Percentiles rank a stretch among this genome's conserved stretches.
Conservation (phyloP, 129 eudicot species). For the Tagetes erecta region DNA sequence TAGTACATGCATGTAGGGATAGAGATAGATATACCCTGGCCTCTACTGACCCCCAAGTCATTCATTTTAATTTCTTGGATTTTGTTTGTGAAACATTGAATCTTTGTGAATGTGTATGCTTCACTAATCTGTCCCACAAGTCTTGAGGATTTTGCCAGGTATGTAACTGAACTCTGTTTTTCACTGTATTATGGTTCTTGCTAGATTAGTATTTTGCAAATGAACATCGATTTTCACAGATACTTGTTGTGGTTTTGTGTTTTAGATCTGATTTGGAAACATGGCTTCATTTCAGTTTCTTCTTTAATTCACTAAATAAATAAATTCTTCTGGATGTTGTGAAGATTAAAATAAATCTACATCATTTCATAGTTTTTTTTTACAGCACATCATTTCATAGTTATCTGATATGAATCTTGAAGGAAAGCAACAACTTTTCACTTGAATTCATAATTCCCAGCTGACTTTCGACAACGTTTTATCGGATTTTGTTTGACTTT, state of each 20-base stretch:
- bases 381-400: no score
- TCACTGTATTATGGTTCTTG: conserved; percentile 15
- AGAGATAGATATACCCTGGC: no score
- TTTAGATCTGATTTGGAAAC: conserved; percentile 35
- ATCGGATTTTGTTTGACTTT: no score
- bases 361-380: no score
- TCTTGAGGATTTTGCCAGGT: conserved; percentile 10
- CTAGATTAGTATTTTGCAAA: conserved; percentile 31
- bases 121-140: conserved; percentile 29
- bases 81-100: conserved; percentile 26
- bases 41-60: no score
- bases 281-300: conserved; percentile 21
- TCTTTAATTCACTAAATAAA: neutral
- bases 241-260: neutral
- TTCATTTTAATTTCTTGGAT: conserved; percentile 14
- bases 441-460: no score
- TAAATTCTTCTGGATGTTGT: neutral
- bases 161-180: neutral
- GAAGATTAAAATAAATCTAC: no score
- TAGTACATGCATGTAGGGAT: no score
- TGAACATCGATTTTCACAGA: neutral
- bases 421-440: no score
- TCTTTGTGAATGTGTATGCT: conserved; percentile 13
- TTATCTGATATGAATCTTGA: no score
- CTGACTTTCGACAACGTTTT: no score